Conservation (phyloP, 805 yeast genomes). For the Candida boleticola region DNA sequence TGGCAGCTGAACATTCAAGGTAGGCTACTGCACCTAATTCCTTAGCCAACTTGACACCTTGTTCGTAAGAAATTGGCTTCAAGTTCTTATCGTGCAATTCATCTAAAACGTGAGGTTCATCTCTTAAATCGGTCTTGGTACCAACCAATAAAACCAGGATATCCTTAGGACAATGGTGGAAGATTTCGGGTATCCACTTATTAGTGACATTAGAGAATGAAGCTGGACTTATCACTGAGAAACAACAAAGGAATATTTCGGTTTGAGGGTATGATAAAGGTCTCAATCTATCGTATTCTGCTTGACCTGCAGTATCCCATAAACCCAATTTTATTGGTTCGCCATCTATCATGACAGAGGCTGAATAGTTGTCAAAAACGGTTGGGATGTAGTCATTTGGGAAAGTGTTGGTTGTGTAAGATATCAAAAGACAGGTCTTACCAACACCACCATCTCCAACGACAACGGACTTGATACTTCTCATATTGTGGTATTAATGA, state of each 20-base stretch:
- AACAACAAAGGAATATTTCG: conserved; percentile 82
- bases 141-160: conserved; percentile 74
- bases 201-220: conserved; percentile 77
- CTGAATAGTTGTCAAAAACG: conserved; percentile 88
- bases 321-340: conserved; percentile 81
- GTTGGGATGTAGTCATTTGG: conserved; percentile 95
- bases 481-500: conserved; percentile 52
- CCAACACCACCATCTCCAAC: conserved; percentile 98
- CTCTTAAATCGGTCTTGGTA: conserved; percentile 84
- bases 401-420: conserved; percentile 88
- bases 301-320: conserved; percentile 97
- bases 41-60: conserved; percentile 66
- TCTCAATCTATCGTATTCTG: conserved; percentile 84
- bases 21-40: conserved; percentile 72
- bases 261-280: conserved; percentile 92
- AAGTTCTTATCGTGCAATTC: conserved; percentile 61
- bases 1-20: conserved; percentile 87
- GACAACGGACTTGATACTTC: conserved; percentile 87
- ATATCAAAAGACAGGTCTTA: conserved; percentile 82
- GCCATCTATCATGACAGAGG: conserved; percentile 78
- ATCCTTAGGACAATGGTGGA: conserved; percentile 76
- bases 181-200: conserved; percentile 78
- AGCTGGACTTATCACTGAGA: conserved; percentile 77
- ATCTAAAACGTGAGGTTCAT: conserved; percentile 71
- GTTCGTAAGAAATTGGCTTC: conserved; percentile 58